phyloP scores from a whole-genome alignment of 257 asterid genomes.

The Capsicum baccatum region DNA sequence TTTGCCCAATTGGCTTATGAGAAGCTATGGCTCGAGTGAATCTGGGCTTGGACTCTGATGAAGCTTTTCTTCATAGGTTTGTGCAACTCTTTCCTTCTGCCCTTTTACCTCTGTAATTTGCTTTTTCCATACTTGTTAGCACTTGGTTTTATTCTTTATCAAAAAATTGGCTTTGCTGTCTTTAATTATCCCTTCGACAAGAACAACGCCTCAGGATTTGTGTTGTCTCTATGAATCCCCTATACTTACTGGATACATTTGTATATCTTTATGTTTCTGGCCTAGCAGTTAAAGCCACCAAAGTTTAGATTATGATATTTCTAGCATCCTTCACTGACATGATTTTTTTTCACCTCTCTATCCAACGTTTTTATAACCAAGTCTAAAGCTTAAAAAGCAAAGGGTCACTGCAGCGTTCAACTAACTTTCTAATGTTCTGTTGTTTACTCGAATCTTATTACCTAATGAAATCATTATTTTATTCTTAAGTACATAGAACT shows the following conservation, averaged over 20 bases:
- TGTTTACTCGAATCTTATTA: not conserved
- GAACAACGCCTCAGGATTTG: not conserved
- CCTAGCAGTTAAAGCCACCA: not conserved
- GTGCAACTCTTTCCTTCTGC: slow-evolving; percentile 6
- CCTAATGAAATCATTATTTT: not conserved
- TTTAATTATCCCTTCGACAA: not conserved
- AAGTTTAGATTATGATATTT: not conserved
- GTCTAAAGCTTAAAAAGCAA: not conserved
- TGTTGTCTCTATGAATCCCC: not conserved
- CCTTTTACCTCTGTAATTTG: not conserved
- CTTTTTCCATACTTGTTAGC: not conserved
- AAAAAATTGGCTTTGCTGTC: not conserved
- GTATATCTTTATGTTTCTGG: not conserved
- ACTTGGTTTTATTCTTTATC: not conserved
- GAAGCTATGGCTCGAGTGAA: slow-evolving; percentile 62
- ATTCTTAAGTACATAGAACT: not conserved
- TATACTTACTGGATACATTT: not conserved
- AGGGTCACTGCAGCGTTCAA: not conserved
- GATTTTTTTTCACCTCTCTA: not conserved
- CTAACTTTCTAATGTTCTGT: not conserved
- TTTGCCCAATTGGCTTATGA: slow-evolving; percentile 46
- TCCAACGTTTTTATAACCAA: not conserved
- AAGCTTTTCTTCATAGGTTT: slow-evolving; percentile 83
- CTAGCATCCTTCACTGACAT: not conserved
- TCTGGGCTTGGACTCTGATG: slow-evolving; percentile 67